Evolutionary conservation across 176 grass and related monocot species (phyloP).

Genomic region (Rhipidocladum racemiflorum): DNA sequence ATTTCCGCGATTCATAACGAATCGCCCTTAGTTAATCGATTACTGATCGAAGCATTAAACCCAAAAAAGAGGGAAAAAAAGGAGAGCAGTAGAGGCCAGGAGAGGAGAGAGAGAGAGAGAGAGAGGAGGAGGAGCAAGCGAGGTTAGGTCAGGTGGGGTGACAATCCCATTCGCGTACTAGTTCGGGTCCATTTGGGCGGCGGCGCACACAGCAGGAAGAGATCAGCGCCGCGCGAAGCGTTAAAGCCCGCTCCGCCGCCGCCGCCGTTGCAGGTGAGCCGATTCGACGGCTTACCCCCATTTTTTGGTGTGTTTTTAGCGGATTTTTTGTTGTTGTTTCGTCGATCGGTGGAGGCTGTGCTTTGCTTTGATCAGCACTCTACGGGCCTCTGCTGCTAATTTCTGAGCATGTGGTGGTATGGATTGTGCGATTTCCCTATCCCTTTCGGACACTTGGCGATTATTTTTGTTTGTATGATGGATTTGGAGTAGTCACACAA

Average conservation of each 20-base stretch:
- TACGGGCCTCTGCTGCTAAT: neutral
- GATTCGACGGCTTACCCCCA: neutral
- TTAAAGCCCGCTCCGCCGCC: neutral
- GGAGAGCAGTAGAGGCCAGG: neutral
- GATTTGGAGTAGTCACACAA: neutral
- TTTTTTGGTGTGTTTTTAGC: neutral
- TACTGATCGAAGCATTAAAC: conserved; percentile 32
- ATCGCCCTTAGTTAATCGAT: conserved; percentile 17
- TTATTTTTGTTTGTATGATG: neutral
- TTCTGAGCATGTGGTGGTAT: neutral
- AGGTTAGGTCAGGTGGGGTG: no score
- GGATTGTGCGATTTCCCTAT: neutral
- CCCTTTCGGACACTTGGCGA: neutral
- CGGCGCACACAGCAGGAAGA: neutral
- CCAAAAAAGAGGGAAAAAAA: neutral
- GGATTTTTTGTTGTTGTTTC: neutral
- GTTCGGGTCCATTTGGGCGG: conserved; percentile 42
- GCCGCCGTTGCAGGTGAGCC: conserved; percentile 32
- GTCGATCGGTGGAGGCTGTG: neutral
- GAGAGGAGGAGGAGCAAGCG: neutral
- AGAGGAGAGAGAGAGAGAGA: neutral
- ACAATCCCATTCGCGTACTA: conserved; percentile 10
- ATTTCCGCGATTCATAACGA: conserved; percentile 33
- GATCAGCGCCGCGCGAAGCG: conserved; percentile 15
- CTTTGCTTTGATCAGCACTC: neutral